phyloP scores from a whole-genome alignment of 805 yeast species.

The Ogataea parapolymorpha region DNA sequence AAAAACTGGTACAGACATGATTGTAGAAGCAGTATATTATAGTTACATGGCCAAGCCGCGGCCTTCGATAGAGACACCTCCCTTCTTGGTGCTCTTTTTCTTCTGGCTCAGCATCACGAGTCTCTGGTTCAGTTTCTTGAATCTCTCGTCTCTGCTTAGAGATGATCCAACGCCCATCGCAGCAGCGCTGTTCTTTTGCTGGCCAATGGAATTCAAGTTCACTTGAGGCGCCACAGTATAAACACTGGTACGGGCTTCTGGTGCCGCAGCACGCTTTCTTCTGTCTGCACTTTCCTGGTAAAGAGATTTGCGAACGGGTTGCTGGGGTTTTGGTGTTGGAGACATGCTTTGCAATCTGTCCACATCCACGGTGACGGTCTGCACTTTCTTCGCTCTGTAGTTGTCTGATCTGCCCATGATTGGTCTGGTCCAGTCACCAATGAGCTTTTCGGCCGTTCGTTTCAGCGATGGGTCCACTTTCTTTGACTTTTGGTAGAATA shows the following conservation, averaged over 20 bases:
- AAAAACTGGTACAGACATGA: conserved; percentile 9
- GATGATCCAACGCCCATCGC: conserved; percentile 49
- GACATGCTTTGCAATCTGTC: conserved; percentile 40
- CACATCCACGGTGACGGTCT: conserved; percentile 65
- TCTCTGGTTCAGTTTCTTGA: conserved; percentile 69
- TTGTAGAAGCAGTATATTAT: background rate
- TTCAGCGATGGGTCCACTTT: conserved; percentile 85
- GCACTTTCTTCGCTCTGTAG: conserved; percentile 80
- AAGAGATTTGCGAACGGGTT: conserved; percentile 45
- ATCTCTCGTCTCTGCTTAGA: conserved; percentile 68
- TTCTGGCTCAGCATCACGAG: conserved; percentile 45
- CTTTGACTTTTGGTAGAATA: conserved; percentile 89
- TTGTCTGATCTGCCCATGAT: conserved; percentile 94
- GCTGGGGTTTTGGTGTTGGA: conserved; percentile 28
- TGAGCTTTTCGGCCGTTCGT: conserved; percentile 82
- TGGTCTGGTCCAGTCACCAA: conserved; percentile 98
- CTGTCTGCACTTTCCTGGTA: conserved; percentile 90
- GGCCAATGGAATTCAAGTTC: conserved; percentile 43
- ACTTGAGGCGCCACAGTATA: conserved; percentile 88
- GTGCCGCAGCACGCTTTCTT: conserved; percentile 93
- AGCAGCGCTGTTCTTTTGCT: conserved; percentile 36
- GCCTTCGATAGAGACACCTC: conserved; percentile 81
- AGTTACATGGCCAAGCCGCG: conserved; percentile 38
- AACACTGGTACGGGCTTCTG: conserved; percentile 84
- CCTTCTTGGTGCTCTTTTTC: conserved; percentile 52